Evolutionary conservation across 495 filamentous ascomycete species (phyloP).

Genomic region (Terfezia boudieri): DNA sequence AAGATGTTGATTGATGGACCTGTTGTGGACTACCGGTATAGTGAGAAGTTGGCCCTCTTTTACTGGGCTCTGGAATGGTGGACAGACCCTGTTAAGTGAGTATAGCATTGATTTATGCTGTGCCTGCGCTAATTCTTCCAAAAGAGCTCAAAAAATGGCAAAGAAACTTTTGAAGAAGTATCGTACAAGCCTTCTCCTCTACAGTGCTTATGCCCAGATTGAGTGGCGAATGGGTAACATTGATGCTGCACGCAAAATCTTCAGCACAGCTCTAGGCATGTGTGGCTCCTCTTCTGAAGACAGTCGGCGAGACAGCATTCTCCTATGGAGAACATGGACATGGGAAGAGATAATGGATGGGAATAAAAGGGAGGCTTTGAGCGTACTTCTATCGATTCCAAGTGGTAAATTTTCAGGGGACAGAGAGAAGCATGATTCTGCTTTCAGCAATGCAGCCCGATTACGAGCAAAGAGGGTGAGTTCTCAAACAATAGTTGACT

Average conservation of each 20-base stretch:
- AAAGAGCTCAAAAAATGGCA: constrained; percentile 45
- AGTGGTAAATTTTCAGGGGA: background rate
- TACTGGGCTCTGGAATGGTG: background rate
- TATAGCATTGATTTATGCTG: background rate
- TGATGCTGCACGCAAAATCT: constrained; percentile 37
- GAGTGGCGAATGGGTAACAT: constrained; percentile 36
- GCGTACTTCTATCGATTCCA: constrained; percentile 17
- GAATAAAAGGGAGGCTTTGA: constrained; percentile 26
- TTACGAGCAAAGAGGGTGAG: constrained; percentile 33
- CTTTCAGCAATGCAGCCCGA: constrained; percentile 18
- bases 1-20: too few species aligned
- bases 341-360: constrained; percentile 39
- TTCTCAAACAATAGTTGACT: constrained; percentile 7
- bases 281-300: constrained; percentile 17
- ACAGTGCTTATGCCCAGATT: constrained; percentile 56
- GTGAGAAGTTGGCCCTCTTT: background rate
- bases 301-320: constrained; percentile 24
- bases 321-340: constrained; percentile 48
- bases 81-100: background rate
- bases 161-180: constrained; percentile 49
- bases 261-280: constrained; percentile 41
- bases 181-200: constrained; percentile 41
- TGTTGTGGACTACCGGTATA: too few species aligned
- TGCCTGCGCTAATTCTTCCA: background rate
- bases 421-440: background rate